Evolutionary conservation across 352 stramenopile species (phyloP).

Genomic region (Phytophthora aleatoria): DNA sequence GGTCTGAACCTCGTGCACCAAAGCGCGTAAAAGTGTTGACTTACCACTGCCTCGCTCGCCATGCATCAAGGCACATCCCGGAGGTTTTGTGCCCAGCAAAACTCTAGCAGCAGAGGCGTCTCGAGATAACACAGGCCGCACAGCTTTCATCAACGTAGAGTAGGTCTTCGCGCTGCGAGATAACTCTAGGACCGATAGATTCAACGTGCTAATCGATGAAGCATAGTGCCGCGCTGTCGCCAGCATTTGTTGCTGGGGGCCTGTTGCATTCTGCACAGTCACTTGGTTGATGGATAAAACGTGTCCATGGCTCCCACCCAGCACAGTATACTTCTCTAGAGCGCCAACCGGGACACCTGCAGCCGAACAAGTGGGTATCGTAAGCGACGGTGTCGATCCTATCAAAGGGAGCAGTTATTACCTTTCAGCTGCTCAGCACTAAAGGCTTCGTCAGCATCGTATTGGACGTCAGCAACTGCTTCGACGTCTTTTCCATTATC

Average conservation of each 20-base stretch:
- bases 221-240: slow-evolving; percentile 17
- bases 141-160: slow-evolving; percentile 45
- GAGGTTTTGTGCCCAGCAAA: slow-evolving; percentile 57
- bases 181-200: slow-evolving; percentile 41
- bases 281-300: slow-evolving; percentile 41
- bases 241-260: slow-evolving; percentile 30
- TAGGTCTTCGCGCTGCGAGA: slow-evolving; percentile 53
- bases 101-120: slow-evolving; percentile 60
- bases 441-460: slow-evolving; percentile 46
- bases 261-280: slow-evolving; percentile 35
- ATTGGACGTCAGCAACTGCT: slow-evolving; percentile 46
- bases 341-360: slow-evolving; percentile 59
- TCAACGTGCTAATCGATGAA: slow-evolving; percentile 14
- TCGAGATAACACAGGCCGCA: slow-evolving; percentile 54
- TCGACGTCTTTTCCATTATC: slow-evolving; percentile 25
- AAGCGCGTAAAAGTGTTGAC: slow-evolving; percentile 63
- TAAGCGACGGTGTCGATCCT: slow-evolving; percentile 1
- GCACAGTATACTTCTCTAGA: slow-evolving; percentile 59
- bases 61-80: slow-evolving; percentile 69
- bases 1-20: slow-evolving; percentile 43
- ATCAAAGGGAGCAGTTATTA: slow-evolving; percentile 15
- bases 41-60: slow-evolving; percentile 84
- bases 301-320: slow-evolving; percentile 41
- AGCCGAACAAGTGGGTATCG: slow-evolving; percentile 6
- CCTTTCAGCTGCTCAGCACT: slow-evolving; percentile 54